A percentile compares a stretch with the other conserved stretches of the same genome.
Evolutionary conservation across 371 early-diverging fungal genomes (phyloP).

Genomic region (Apophysomyces elegans): DNA sequence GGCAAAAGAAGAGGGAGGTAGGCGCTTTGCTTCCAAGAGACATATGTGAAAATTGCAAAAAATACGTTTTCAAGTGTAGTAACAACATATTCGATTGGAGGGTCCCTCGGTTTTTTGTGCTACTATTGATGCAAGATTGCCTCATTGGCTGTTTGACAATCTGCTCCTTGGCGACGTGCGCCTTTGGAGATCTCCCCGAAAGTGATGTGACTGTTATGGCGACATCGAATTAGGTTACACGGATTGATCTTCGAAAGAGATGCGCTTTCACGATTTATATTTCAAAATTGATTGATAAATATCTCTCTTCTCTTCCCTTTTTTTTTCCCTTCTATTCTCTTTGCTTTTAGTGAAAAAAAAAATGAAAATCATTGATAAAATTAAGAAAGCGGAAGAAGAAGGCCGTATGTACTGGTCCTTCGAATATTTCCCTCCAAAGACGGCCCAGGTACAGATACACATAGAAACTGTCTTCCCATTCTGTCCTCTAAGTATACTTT

Average conservation of each 20-base stretch:
- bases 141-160: constrained; percentile 3
- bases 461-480: background rate
- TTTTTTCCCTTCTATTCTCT: constrained; percentile 17
- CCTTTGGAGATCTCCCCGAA: background rate
- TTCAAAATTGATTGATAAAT: constrained; percentile 4
- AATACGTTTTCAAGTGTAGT: no score
- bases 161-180: background rate
- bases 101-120: background rate
- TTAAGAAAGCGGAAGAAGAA: constrained; percentile 70
- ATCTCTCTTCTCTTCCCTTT: constrained; percentile 2
- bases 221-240: constrained; percentile 34
- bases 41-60: no score
- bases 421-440: constrained; percentile 97
- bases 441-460: constrained; percentile 64
- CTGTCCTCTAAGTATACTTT: constrained; percentile 7
- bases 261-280: background rate
- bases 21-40: no score
- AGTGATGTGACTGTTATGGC: constrained; percentile 17
- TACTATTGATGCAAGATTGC: background rate
- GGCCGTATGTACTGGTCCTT: constrained; percentile 85
- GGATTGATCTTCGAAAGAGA: constrained; percentile 23
- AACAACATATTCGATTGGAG: no score
- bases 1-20: no score
- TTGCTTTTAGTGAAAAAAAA: constrained; percentile 7
- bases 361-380: constrained; percentile 81